Conservation (phyloP, 768 basidiomycete genomes). For the Amanita thiersii region DNA sequence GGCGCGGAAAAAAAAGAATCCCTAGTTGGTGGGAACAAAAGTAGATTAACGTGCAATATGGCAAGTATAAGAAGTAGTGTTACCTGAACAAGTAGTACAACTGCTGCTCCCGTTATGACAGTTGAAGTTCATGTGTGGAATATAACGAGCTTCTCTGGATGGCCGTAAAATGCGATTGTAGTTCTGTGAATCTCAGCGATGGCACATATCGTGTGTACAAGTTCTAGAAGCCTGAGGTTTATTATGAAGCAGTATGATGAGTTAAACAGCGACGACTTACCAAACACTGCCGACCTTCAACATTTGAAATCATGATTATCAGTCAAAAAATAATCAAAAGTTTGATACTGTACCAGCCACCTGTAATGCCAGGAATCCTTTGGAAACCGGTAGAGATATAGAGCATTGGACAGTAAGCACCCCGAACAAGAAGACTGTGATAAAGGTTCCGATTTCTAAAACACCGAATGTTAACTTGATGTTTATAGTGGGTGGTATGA, state of each 20-base stretch:
- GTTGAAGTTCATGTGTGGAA: slow-evolving; percentile 10
- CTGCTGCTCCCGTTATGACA: slow-evolving; percentile 10
- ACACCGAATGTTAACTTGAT: too few relatives aligned
- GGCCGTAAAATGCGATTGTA: slow-evolving; percentile 12
- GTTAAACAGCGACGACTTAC: too few relatives aligned
- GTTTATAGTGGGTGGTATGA: too few relatives aligned
- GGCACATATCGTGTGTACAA: slow-evolving; percentile 15
- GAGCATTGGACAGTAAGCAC: slow-evolving; percentile 17
- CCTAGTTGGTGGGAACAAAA: background rate
- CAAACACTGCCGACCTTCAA: too few relatives aligned
- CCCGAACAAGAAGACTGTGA: slow-evolving; percentile 19
- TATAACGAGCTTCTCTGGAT: background rate
- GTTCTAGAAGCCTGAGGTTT: slow-evolving; percentile 13
- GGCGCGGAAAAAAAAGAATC: background rate
- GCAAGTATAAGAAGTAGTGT: background rate
- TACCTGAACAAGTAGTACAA: slow-evolving; percentile 2
- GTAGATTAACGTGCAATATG: background rate
- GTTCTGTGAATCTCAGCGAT: slow-evolving; percentile 14
- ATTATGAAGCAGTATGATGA: too few relatives aligned
- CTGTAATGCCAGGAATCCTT: slow-evolving; percentile 15
- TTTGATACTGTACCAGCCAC: slow-evolving; percentile 13
- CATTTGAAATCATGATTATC: too few relatives aligned
- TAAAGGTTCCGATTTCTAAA: slow-evolving; percentile 14
- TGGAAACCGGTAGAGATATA: slow-evolving; percentile 15
- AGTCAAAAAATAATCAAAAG: too few relatives aligned